phyloP scores from a whole-genome alignment of 1,284 basidiomycete species.

The Afroboletus lepidellus region DNA sequence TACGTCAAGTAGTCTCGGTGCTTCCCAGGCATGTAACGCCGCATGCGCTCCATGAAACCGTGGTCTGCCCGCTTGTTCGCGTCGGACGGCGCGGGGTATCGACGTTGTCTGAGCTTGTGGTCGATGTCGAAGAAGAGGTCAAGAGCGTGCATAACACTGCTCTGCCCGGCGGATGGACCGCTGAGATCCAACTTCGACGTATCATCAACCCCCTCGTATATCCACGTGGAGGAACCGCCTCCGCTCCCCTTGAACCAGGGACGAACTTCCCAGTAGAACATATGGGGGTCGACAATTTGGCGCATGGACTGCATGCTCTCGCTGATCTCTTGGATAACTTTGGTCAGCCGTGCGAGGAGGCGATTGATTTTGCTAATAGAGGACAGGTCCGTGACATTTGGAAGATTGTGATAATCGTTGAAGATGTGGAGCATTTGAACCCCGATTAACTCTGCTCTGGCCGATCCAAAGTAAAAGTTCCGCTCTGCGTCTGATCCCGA shows the following conservation, averaged over 20 bases:
- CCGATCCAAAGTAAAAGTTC: conserved; percentile 87
- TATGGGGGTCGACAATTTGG: conserved; percentile 77
- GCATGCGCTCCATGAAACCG: conserved; percentile 81
- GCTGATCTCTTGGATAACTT: conserved; percentile 73
- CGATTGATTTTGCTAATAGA: conserved; percentile 70
- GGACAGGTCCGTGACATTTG: conserved; percentile 67
- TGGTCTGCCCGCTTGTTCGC: conserved; percentile 61
- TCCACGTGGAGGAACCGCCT: conserved; percentile 64
- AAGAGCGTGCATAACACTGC: conserved; percentile 81
- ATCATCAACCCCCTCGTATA: conserved; percentile 77
- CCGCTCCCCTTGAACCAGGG: conserved; percentile 92
- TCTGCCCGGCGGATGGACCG: conserved; percentile 94
- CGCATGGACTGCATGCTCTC: conserved; percentile 71
- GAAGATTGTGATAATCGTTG: conserved; percentile 76
- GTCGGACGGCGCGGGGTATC: conserved; percentile 67
- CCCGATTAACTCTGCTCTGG: conserved; percentile 83
- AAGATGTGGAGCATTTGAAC: conserved; percentile 86
- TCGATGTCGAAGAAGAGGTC: conserved; percentile 84
- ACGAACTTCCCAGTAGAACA: conserved; percentile 89
- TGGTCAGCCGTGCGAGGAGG: conserved; percentile 71
- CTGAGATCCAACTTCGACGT: conserved; percentile 62
- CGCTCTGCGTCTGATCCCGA: conserved; percentile 84
- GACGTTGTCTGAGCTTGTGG: conserved; percentile 73
- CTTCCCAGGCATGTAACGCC: conserved; percentile 77
- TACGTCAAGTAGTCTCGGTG: conserved; percentile 67